phyloP scores from a whole-genome alignment of 106 monocot species.

The Vanilla planifolia region DNA sequence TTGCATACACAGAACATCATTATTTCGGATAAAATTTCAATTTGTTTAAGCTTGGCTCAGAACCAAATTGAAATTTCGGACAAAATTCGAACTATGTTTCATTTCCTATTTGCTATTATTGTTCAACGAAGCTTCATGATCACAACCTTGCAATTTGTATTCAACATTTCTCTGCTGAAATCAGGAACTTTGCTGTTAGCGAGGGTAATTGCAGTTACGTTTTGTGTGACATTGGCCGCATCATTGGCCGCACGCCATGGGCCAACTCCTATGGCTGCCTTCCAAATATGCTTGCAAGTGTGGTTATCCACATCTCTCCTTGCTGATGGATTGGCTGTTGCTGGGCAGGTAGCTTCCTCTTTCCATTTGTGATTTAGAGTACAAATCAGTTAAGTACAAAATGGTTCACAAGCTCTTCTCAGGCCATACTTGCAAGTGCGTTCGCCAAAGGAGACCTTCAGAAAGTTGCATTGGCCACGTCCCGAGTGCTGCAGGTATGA shows the following conservation, averaged over 20 bases:
- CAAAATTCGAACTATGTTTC: no score
- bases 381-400: neutral
- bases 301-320: constrained; percentile 89
- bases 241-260: constrained; percentile 77
- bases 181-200: constrained; percentile 66
- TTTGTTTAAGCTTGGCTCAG: no score
- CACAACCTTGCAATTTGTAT: no score
- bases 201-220: constrained; percentile 82
- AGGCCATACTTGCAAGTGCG: constrained; percentile 79
- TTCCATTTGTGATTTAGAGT: neutral
- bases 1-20: no score
- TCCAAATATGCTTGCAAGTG: constrained; percentile 79
- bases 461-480: constrained; percentile 36
- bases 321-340: constrained; percentile 90
- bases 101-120: no score
- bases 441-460: constrained; percentile 58
- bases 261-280: constrained; percentile 75
- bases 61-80: no score
- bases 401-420: constrained; percentile 1
- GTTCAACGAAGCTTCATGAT: no score
- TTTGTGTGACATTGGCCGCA: constrained; percentile 81
- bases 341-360: constrained; percentile 56
- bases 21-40: no score
- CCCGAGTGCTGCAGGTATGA: constrained; percentile 72
- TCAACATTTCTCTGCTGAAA: neutral